These are phyloP conservation scores for Eutypa lata DNA, from an alignment of 2,329 filamentous ascomycete genomes.

Conservation along the genomic window DNA sequence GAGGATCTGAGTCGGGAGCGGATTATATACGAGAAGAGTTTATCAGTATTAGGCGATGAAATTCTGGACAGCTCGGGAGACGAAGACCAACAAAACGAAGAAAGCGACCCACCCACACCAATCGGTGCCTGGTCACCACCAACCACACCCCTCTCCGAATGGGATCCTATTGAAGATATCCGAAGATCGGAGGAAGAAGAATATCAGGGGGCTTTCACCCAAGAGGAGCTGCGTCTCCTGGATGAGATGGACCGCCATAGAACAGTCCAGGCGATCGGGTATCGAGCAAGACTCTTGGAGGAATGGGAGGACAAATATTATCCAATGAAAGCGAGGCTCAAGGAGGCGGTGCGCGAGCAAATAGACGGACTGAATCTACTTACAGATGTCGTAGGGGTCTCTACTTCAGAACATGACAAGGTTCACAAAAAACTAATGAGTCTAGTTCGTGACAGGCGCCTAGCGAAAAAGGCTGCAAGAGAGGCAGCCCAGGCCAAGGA, in stretches of 20 bases:
- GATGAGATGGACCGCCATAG: neutral
- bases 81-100: neutral
- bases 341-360: neutral
- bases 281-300: neutral
- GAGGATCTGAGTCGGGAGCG: constrained; percentile 9
- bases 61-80: neutral
- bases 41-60: neutral
- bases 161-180: neutral
- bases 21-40: constrained; percentile 1
- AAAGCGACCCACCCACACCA: neutral
- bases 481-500: too few species aligned
- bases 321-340: neutral
- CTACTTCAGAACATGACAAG: neutral
- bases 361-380: neutral
- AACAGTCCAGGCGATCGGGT: neutral
- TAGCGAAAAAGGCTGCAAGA: too few species aligned
- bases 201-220: neutral
- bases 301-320: neutral
- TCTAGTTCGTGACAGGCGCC: too few species aligned
- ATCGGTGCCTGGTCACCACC: neutral
- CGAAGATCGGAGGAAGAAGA: neutral
- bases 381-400: neutral
- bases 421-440: neutral
- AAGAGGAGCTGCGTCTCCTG: neutral
- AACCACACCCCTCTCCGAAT: neutral